Evolutionary conservation across 2,329 filamentous ascomycete genomes (phyloP), one percentile per base, ranked within the genome.

Genomic region (Orbilia oligospora): DNA sequence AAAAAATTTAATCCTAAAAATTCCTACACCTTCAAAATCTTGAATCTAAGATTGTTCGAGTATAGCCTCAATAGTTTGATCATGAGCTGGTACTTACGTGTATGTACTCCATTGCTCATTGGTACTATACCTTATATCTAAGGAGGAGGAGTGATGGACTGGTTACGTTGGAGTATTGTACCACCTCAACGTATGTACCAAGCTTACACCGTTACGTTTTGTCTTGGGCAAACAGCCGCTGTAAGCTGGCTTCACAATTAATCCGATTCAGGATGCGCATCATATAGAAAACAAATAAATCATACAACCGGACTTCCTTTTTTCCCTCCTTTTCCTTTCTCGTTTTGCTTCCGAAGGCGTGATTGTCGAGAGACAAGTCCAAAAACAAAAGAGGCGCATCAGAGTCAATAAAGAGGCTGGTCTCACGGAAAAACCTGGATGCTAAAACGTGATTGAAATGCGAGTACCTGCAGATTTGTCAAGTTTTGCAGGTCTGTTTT

Each of bases 381-480:
- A 30, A 30, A 30, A 51, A 56, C n/a, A 58, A 53, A 46, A 65
- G 61, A 58, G 49, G 70, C 61, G 61, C 61, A 66, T 73, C 27
- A 64, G 51, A 58, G 14, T 61, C 38, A 61, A 56, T 44, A 53
- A 46, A 71, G 53, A 36, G 67, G 56, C 56, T 61, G 56, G 56
- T 61, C 56, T 61, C 20, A 55, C 61, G 70, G 61, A 53, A 55
- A 58, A 65, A 70, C 69, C 51, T 61, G 30, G 70, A 44, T 67
- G 30, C 48, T 55, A 73, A 65, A 73, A 73, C 61, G 70, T 73
- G 70, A 73, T 61, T 49, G 38, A 55, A 8, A 48, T 58, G 36
- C 51, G 38, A 73, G 70, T 73, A 73, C 70, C 70, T 67, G 70
- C 70, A 73, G 70, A 66, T 67, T 55, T 27, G 41, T 46, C 48